Evolutionary conservation across 192 early-diverging fungal genomes (phyloP).

Genomic region (Allomyces javanicus): DNA sequence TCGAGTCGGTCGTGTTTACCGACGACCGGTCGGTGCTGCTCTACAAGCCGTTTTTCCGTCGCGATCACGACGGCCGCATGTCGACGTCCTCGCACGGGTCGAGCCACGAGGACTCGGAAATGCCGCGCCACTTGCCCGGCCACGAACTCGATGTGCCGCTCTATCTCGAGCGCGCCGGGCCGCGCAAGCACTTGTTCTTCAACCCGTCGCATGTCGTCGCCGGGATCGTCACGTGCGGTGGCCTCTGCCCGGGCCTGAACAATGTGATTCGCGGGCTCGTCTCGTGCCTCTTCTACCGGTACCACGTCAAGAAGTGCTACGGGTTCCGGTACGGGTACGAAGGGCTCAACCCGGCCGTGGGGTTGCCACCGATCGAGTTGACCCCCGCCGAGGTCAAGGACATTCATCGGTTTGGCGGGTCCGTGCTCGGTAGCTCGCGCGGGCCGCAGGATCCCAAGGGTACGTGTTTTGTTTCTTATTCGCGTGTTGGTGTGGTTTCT

Average conservation of each 20-base stretch:
- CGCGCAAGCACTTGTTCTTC: constrained; percentile 7
- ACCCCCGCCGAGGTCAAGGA: constrained; percentile 8
- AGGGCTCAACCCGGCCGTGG: constrained; percentile 5
- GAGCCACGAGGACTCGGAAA: not conserved
- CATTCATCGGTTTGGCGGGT: constrained; percentile 12
- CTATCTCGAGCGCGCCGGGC: constrained; percentile 8
- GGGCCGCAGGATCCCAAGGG: constrained; percentile 7
- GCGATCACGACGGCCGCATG: not conserved
- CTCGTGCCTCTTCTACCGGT: constrained; percentile 4
- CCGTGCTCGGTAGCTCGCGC: constrained; percentile 7
- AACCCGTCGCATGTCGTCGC: constrained; percentile 4
- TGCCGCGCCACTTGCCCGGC: not conserved
- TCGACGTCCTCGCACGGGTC: not conserved
- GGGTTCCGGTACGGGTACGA: constrained; percentile 12
- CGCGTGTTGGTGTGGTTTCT: not conserved
- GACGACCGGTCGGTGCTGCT: not conserved
- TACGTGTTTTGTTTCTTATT: not conserved
- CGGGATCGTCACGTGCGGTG: constrained; percentile 7
- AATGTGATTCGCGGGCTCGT: constrained; percentile 12
- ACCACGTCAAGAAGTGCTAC: constrained; percentile 7
- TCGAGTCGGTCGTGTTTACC: not conserved
- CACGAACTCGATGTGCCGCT: not conserved
- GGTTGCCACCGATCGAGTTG: constrained; percentile 1
- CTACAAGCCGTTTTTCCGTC: not conserved
- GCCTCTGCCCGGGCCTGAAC: constrained; percentile 12